These are phyloP conservation scores for Apiospora saccharicola DNA, from an alignment of 2,329 filamentous ascomycete genomes.

Conservation along the genomic window DNA sequence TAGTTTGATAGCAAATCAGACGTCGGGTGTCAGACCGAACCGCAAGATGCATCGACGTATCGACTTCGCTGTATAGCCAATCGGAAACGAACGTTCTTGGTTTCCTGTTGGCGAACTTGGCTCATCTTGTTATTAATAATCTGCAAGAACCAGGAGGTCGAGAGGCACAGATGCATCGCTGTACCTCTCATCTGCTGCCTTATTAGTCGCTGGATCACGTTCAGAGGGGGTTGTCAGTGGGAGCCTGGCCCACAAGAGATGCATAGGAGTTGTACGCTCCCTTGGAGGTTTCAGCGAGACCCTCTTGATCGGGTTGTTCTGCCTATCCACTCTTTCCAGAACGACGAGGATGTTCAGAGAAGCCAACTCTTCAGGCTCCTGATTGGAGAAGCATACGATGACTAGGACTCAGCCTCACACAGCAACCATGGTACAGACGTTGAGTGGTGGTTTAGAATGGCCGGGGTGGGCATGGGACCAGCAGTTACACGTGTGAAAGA, in stretches of 20 bases:
- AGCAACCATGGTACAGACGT: not conserved
- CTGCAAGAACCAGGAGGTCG: not conserved
- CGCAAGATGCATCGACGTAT: not conserved
- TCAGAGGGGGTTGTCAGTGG: not conserved
- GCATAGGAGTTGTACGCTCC: not conserved
- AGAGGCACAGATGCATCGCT: not conserved
- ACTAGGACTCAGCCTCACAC: slow-evolving; percentile 5
- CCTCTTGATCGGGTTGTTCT: not conserved
- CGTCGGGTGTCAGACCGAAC: not conserved
- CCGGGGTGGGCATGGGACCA: not conserved
- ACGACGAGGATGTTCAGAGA: not conserved
- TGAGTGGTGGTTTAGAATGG: not conserved
- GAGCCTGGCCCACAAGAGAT: slow-evolving; percentile 2
- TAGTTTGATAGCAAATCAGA: not conserved
- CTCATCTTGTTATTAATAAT: not conserved
- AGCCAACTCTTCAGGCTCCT: not conserved
- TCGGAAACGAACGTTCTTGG: not conserved
- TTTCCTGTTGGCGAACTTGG: not conserved
- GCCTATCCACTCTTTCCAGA: slow-evolving; percentile 10
- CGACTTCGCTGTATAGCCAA: not conserved
- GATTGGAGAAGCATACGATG: slow-evolving; percentile 2
- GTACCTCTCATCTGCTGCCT: not conserved
- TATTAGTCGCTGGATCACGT: not conserved
- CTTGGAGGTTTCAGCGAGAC: slow-evolving; percentile 3
- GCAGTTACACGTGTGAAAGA: not conserved